phyloP scores from a whole-genome alignment of 306 rosid species.

The Canavalia gladiata region DNA sequence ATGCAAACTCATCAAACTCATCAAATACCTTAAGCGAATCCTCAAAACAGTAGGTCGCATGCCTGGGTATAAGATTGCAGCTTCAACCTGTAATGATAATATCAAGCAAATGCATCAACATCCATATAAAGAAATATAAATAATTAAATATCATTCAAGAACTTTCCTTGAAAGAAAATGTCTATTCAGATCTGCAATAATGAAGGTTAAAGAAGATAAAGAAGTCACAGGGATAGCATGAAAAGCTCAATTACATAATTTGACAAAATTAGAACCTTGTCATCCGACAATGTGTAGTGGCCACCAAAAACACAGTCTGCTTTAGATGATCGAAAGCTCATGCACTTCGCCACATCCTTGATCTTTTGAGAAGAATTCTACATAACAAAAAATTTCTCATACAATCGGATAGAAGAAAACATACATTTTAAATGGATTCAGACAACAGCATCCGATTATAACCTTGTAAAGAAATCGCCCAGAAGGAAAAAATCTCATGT shows the following conservation, averaged over 20 bases:
- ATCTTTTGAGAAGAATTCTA: slow-evolving; percentile 93
- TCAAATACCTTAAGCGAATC: slow-evolving; percentile 83
- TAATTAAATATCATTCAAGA: background rate
- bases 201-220: slow-evolving; percentile 17
- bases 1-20: slow-evolving; percentile 15
- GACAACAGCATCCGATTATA: slow-evolving; percentile 42
- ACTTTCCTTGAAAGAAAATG: slow-evolving; percentile 29
- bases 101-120: slow-evolving; percentile 45
- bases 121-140: slow-evolving; percentile 25
- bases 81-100: slow-evolving; percentile 77
- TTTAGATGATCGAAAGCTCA: slow-evolving; percentile 83
- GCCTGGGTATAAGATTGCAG: slow-evolving; percentile 94
- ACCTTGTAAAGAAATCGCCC: slow-evolving; percentile 97
- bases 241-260: slow-evolving; percentile 30
- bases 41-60: slow-evolving; percentile 89
- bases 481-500: slow-evolving; percentile 86
- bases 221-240: background rate
- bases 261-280: slow-evolving; percentile 66
- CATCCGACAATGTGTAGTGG: slow-evolving; percentile 86
- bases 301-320: slow-evolving; percentile 77
- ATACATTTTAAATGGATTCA: background rate
- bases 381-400: slow-evolving; percentile 26
- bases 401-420: slow-evolving; percentile 44
- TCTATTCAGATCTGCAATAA: slow-evolving; percentile 18
- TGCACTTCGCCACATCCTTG: slow-evolving; percentile 84